Conservation (phyloP, 2,329 filamentous ascomycete species). For the Calonectria ilicicola region DNA sequence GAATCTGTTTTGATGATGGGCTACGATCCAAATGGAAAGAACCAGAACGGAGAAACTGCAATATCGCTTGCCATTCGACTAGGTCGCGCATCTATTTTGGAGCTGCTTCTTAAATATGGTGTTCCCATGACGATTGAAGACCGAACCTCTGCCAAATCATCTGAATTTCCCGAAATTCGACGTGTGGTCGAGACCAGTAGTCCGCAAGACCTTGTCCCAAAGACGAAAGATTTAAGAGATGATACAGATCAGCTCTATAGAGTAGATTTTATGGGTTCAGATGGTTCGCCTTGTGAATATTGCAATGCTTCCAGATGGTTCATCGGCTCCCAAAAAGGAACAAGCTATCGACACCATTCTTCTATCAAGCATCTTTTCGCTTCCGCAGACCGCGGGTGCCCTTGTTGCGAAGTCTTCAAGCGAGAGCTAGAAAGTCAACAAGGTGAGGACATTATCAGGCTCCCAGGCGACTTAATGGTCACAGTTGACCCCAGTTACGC, state of each 20-base stretch:
- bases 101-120: not conserved
- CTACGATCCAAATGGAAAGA: not conserved
- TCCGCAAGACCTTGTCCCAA: not conserved
- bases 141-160: not conserved
- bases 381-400: not conserved
- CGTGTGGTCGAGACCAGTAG: not conserved
- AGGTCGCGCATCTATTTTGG: not conserved
- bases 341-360: not conserved
- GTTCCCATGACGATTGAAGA: not conserved
- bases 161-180: not conserved
- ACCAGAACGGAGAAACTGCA: not conserved
- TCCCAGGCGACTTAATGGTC: not conserved
- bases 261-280: not conserved
- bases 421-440: not conserved
- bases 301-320: not conserved
- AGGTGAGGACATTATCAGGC: not conserved
- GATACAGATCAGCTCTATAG: not conserved
- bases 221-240: not conserved
- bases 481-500: not conserved
- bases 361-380: not conserved
- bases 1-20: not conserved
- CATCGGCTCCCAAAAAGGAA: not conserved
- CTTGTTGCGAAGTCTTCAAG: not conserved
- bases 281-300: not conserved
- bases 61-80: not conserved